Evolutionary conservation across 176 grass and related monocot genomes (phyloP).

Genomic region (Olyra latifolia): DNA sequence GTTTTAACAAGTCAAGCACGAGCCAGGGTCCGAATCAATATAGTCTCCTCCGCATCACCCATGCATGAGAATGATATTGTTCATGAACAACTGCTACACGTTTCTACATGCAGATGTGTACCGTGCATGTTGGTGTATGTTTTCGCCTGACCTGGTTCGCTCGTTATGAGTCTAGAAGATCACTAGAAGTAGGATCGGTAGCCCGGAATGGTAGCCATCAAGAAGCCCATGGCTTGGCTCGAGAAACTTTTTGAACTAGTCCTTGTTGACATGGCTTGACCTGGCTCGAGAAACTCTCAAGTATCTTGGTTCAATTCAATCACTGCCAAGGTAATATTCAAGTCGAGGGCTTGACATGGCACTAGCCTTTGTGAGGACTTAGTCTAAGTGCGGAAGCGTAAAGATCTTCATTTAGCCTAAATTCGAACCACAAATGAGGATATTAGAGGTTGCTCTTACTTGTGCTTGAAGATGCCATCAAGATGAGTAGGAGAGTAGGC

Average conservation of each 20-base stretch:
- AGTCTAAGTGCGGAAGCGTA: no score
- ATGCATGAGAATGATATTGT: neutral
- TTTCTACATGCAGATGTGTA: neutral
- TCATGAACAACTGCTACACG: neutral
- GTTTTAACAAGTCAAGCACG: conserved; percentile 25
- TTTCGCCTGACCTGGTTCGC: neutral
- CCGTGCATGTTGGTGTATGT: neutral
- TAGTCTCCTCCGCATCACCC: neutral
- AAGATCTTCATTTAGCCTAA: no score
- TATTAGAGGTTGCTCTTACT: no score
- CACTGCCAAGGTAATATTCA: neutral
- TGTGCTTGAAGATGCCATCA: no score
- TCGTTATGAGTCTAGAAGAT: neutral
- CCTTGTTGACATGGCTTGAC: neutral
- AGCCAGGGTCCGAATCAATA: neutral
- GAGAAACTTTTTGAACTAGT: conserved; percentile 4
- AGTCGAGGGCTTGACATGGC: neutral
- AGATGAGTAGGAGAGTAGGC: no score
- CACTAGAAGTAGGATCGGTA: neutral
- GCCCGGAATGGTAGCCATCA: neutral
- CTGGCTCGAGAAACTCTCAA: neutral
- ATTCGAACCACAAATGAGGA: no score
- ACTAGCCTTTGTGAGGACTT: no score
- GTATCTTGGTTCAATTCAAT: neutral
- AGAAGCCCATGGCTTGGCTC: neutral